Evolutionary conservation across 2,329 filamentous ascomycete genomes (phyloP).

Genomic region (Trichoderma semiorbis): DNA sequence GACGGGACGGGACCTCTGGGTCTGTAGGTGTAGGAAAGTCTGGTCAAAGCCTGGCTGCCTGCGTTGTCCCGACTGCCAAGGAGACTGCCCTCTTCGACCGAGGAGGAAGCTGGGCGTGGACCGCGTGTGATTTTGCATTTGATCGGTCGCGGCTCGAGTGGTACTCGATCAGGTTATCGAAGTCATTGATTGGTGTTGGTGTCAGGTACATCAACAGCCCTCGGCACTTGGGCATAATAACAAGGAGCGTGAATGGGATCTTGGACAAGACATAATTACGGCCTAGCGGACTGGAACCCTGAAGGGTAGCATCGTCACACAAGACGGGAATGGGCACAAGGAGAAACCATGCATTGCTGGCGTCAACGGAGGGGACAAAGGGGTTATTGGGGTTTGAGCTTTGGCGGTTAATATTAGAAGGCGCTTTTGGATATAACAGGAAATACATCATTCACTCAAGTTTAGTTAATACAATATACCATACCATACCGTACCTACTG

Average conservation of each 20-base stretch:
- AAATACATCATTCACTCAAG: neutral
- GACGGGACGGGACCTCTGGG: constrained; percentile 38
- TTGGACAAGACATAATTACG: neutral
- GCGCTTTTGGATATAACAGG: neutral
- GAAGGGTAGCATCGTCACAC: neutral
- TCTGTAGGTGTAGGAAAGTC: constrained; percentile 37
- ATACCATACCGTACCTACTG: neutral
- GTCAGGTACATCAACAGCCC: neutral
- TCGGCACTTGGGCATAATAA: neutral
- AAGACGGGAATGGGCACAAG: neutral
- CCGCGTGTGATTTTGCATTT: neutral
- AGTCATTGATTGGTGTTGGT: neutral
- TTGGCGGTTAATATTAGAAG: neutral
- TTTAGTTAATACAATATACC: neutral
- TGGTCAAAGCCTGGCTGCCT: constrained; percentile 36
- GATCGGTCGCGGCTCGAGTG: neutral
- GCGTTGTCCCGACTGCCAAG: constrained; percentile 35
- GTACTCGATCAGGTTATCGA: neutral
- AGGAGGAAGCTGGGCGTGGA: constrained; percentile 28
- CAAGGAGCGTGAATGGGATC: neutral
- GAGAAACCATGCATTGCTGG: constrained; percentile 12
- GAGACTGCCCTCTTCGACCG: constrained; percentile 36
- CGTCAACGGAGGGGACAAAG: neutral
- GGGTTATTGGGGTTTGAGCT: neutral
- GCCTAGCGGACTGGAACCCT: neutral